These are phyloP conservation scores for Solanum rostratum DNA, from an alignment of 257 asterid species.

Conservation along the genomic window DNA sequence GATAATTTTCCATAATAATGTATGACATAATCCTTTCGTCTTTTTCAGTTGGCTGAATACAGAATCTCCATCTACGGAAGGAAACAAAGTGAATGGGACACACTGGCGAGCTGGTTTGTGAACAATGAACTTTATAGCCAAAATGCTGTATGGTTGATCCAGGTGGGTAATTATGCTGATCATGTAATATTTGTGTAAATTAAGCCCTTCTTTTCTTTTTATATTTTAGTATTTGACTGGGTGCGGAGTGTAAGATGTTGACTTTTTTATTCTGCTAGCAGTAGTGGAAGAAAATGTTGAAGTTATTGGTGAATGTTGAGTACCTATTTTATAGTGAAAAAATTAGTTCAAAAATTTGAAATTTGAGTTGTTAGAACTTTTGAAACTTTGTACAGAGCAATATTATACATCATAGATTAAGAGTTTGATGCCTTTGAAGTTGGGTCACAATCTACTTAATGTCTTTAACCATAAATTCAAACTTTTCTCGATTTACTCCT, in stretches of 20 bases:
- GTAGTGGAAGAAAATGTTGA: not conserved
- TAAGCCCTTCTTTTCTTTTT: not conserved
- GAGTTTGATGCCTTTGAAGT: not conserved
- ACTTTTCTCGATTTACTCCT: not conserved
- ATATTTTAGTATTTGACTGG: not conserved
- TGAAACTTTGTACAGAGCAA: not conserved
- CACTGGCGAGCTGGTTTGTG: conserved; percentile 86
- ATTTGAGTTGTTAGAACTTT: not conserved
- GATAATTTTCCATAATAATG: not conserved
- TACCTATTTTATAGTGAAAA: not conserved
- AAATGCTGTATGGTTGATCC: conserved; percentile 92
- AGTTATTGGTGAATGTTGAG: not conserved
- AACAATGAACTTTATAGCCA: conserved; percentile 66
- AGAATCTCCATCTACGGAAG: conserved; percentile 85
- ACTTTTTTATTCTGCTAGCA: not conserved
- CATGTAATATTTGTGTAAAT: not conserved
- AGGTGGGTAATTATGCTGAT: conserved; percentile 31
- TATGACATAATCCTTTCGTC: not conserved
- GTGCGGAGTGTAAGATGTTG: not conserved
- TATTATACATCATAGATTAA: not conserved
- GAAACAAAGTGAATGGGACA: conserved; percentile 94
- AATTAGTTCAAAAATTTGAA: not conserved
- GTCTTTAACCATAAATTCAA: not conserved
- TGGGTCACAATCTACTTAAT: not conserved
- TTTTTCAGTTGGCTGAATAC: conserved; percentile 79